A percentile compares a stretch with the other conserved stretches of the same genome.
Conservation (phyloP, 2,329 filamentous ascomycete species). For the Ceratocystis papillata region DNA sequence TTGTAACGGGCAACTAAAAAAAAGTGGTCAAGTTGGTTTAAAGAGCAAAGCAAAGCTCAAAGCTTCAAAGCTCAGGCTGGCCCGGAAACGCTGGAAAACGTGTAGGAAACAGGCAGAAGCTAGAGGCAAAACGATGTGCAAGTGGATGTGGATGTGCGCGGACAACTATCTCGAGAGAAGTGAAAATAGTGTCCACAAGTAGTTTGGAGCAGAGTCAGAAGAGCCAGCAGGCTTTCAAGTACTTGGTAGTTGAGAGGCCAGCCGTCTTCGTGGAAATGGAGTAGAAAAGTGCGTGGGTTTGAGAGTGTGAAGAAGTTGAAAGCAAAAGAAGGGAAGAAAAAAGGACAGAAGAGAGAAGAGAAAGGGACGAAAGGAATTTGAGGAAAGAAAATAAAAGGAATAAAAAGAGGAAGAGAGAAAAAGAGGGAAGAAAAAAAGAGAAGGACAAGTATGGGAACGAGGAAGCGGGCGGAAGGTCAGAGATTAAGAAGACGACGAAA, state of each 20-base stretch:
- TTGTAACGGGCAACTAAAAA: conserved; percentile 5
- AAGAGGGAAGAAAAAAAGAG: conserved; percentile 26
- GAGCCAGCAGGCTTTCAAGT: conserved; percentile 20
- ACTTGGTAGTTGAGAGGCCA: conserved; percentile 22
- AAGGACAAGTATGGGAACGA: conserved; percentile 5
- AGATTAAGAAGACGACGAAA: conserved; percentile 15
- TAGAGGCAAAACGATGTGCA: neutral
- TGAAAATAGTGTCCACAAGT: conserved; percentile 11
- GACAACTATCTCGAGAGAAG: conserved; percentile 12
- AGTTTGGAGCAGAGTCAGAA: conserved; percentile 12
- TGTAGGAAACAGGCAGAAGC: neutral
- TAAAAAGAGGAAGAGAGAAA: neutral
- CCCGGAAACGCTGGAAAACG: neutral
- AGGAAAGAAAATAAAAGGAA: conserved; percentile 16
- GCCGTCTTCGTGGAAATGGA: conserved; percentile 13
- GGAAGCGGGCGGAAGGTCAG: conserved; percentile 15
- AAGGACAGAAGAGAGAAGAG: conserved; percentile 12
- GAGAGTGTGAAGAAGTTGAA: neutral
- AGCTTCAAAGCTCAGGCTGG: neutral
- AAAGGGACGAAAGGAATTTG: conserved; percentile 11
- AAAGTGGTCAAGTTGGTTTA: neutral
- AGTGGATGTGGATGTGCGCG: no score
- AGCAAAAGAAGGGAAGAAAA: conserved; percentile 5
- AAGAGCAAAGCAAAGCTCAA: neutral
- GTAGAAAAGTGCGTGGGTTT: neutral